Base-by-base conservation (phyloP, 768 basidiomycete species). In the Filobasidium floriforme region DNA sequence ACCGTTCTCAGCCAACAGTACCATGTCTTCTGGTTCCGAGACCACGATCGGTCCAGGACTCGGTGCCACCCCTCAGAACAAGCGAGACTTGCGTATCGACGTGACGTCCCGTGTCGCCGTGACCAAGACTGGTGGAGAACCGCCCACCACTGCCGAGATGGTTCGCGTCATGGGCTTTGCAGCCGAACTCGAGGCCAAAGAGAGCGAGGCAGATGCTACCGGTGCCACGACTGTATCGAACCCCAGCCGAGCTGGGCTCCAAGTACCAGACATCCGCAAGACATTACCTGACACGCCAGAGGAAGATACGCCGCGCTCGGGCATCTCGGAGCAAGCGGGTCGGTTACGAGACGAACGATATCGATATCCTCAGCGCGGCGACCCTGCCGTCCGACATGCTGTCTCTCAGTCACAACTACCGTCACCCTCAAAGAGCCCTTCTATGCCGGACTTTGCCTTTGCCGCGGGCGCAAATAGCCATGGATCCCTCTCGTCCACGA, bases 401-500 rank as follows among this genome's bases (percentile, higher is more conserved):
- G 24, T 24, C 5, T 57, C 54, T 7, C 54, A 57, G 26, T 15
- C 18, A 6, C 54, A 57, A 15, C 15, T 32, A 6, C 29, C 29
- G 6, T 57, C 54, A 14, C 54, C 54, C 54, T 57, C 54, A 15
- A 57, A 57, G 24, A 57, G 54, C n/a, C 54, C 54, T 57, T 57
- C 54, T 6, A 57, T 57, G 54, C 54, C 54, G 5, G 24, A 57
- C 28, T 28, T 37, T 32, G 32, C 22, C 26, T 11, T 22, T n/a
- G 46, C 26, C 12, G 22, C 15, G 5, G 22, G 46, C 22, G 49
- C 24, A 5, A 10, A 44, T 1, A 19, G 12, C 19, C 29, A 59
- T 7, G 10, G 28, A 5, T 44, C 55, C 0, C 44, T 44, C 9
- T 51, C 18, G 19, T 41, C 65, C 3, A 41, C 60, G 28, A 37